Conservation (phyloP, 768 basidiomycete species). For the Trametes cubensis region DNA sequence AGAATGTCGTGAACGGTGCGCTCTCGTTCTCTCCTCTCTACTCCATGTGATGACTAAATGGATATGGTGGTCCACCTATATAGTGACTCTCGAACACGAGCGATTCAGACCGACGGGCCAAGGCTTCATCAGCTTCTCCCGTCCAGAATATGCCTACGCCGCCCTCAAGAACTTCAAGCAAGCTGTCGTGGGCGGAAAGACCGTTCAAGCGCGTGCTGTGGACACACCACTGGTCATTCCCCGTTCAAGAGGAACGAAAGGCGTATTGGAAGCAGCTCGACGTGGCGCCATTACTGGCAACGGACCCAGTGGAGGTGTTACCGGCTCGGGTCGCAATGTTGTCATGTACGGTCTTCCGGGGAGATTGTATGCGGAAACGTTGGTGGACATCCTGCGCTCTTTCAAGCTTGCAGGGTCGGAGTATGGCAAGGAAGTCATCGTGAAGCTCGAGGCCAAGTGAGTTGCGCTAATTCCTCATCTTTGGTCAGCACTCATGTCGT, state of each 20-base stretch:
- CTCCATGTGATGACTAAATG: no score
- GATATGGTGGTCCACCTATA: background rate
- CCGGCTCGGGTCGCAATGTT: slow-evolving; percentile 54
- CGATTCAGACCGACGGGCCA: slow-evolving; percentile 61
- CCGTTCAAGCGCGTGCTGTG: slow-evolving; percentile 41
- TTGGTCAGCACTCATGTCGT: background rate
- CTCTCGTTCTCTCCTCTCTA: background rate
- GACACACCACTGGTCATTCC: slow-evolving; percentile 23
- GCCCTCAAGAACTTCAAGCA: slow-evolving; percentile 48
- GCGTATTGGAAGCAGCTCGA: slow-evolving; percentile 42
- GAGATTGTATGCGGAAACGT: slow-evolving; percentile 37
- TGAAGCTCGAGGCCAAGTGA: slow-evolving; percentile 51
- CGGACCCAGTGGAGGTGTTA: slow-evolving; percentile 56
- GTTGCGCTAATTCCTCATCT: slow-evolving; percentile 27
- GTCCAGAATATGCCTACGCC: slow-evolving; percentile 45
- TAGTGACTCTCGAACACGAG: slow-evolving; percentile 63
- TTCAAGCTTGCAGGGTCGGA: slow-evolving; percentile 46
- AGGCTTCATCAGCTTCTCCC: slow-evolving; percentile 59
- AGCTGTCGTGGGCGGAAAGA: slow-evolving; percentile 49
- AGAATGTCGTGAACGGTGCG: slow-evolving; percentile 33
- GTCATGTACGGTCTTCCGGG: slow-evolving; percentile 65
- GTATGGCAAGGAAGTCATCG: slow-evolving; percentile 46
- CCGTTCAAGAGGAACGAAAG: slow-evolving; percentile 43
- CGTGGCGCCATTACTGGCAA: slow-evolving; percentile 41
- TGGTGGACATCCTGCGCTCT: slow-evolving; percentile 46